Percentiles rank a stretch among this genome's conserved stretches.
Conservation (phyloP, 129 eudicot genomes). For the Pulicaria dysenterica region DNA sequence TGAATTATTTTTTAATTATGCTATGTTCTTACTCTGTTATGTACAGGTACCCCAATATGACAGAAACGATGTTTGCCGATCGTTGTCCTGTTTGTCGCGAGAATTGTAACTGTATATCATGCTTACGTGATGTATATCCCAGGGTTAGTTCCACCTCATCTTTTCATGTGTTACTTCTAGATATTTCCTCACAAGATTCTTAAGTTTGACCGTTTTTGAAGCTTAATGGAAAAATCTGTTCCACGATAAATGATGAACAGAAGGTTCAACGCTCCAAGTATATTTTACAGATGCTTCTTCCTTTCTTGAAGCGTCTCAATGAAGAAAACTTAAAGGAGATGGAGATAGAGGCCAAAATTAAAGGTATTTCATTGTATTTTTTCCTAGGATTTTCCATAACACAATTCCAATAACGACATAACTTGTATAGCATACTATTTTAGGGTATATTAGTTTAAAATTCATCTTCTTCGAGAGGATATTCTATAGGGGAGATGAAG, state of each 20-base stretch:
- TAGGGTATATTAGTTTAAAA: too few species aligned
- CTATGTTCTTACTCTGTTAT: not conserved
- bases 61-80: slow-evolving; percentile 49
- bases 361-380: slow-evolving; percentile 34
- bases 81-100: slow-evolving; percentile 66
- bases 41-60: slow-evolving; percentile 62
- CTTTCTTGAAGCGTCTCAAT: slow-evolving; percentile 45
- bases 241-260: slow-evolving; percentile 25
- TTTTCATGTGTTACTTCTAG: slow-evolving; percentile 2
- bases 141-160: slow-evolving; percentile 5
- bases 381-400: not conserved
- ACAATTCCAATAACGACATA: too few species aligned
- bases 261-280: slow-evolving; percentile 41
- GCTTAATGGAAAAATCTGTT: slow-evolving; percentile 22
- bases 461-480: too few species aligned
- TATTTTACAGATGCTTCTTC: slow-evolving; percentile 47
- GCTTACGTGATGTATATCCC: slow-evolving; percentile 52
- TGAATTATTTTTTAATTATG: not conserved
- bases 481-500: too few species aligned
- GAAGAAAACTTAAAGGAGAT: slow-evolving; percentile 53
- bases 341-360: slow-evolving; percentile 57
- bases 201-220: slow-evolving; percentile 19
- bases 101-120: slow-evolving; percentile 72
- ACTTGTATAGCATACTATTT: too few species aligned
- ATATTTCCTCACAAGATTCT: slow-evolving; percentile 1